Base-by-base conservation (phyloP, 2,329 filamentous ascomycete genomes). In the Penicillium sp. region DNA sequence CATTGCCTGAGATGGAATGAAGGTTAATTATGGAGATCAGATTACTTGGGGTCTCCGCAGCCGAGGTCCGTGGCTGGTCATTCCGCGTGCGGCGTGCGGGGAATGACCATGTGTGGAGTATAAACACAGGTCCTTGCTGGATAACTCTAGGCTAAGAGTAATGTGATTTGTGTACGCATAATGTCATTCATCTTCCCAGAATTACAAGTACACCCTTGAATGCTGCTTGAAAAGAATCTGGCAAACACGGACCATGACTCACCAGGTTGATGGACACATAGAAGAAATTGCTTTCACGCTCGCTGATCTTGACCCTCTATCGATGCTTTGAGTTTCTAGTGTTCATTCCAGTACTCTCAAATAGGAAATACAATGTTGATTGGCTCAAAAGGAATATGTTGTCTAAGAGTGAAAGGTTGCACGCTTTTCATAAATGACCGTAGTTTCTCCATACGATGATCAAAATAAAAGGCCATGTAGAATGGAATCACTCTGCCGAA, bases 31-130 rank as follows among this genome's bases (percentile, higher is more conserved):
- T 52, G 49, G 11, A 52, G 35, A 19, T n/a, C 22, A 6, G 19
- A 33, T 55, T 26, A 7, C 25, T 14, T 38, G 43, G 33, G 52
- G 55, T 62, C 58, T 60, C 63, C 61, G 52, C 51, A 59, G 33
- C 62, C 62, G 62, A 64, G 62, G 62, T 59, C 57, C 56, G 52
- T 52, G 57, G 59, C 40, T 30, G 37, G 46, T n/a, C 28, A 38
- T 25, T 28, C 33, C 51, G 16, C 16, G 52, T 49, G 28, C n/a
- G 33, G 30, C 28, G 48, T 63, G 61, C 59, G 62, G 59, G 62
- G 59, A 54, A 57, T 30, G 25, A 42, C 28, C 37, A 61, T 30
- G 28, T 48, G 19, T 30, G 25, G 35, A 22, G 25, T 35, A 14
- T 46, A 43, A 22, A 28, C 33, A 42, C 40, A 53, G 48, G 3